Evolutionary conservation across 1,284 basidiomycete species (phyloP), one percentile per base, ranked within the genome.

Genomic region (Apiotrichum porosum): DNA sequence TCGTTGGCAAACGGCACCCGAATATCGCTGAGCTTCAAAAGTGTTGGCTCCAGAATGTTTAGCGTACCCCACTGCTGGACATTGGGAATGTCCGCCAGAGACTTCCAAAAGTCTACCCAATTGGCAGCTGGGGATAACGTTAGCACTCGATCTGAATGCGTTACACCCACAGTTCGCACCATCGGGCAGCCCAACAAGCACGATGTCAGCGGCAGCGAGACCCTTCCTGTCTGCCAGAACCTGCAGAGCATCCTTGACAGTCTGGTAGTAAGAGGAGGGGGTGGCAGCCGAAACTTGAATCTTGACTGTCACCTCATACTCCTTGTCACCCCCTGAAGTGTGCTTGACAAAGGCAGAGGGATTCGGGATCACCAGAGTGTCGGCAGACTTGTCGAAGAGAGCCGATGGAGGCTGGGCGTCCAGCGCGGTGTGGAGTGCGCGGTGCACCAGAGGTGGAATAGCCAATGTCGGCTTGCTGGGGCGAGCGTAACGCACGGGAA

Each of bases 261-360:
- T 57, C 21, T 23, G n/a, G 17, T 18, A n/a, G 15, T 14, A 37
- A 6, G 17, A 41, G 33, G 19, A 18, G n/a, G 30, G 26, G 9
- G n/a, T 21, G 12, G 28, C 34, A 3, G 23, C n/a, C 8, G 19
- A 51, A 14, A 74, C 46, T 37, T 71, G 68, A 15, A 74, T 47
- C 50, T 71, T 72, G 37, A 74, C 59, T 0, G 72, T 74, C 8
- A 68, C 45, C 38, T 74, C 72, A n/a, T 50, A 44, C 38, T 71
- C 69, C 5, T 36, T 35, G 33, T 49, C 50, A 21, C 39, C 26
- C 12, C 26, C 26, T 12, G 12, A 28, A 28, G 18, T n/a, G 24
- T 68, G 66, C 49, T 67, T 65, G 28, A 47, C 24, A 14, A 68
- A 41, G 4, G 47, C 51, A 14, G 56, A 57, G 0, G 65, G 64